Conservation (phyloP, 2,329 filamentous ascomycete species). For the Emmonsiellopsis sp. region DNA sequence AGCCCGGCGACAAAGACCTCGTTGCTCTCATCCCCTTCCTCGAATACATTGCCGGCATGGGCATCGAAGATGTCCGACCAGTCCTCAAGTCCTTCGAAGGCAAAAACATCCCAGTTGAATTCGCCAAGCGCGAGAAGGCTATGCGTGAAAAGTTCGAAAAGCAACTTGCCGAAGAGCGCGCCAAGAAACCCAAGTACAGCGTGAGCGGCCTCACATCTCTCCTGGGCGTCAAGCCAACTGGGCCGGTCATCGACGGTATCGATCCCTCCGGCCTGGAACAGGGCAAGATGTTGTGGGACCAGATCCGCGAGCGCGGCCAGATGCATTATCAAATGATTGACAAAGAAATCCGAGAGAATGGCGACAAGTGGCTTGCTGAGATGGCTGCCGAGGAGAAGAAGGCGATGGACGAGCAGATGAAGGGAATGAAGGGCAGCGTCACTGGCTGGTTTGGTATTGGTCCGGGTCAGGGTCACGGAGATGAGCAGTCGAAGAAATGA, state of each 20-base stretch:
- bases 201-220: slow-evolving; percentile 61
- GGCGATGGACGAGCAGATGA: slow-evolving; percentile 81
- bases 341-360: slow-evolving; percentile 84
- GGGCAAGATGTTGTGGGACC: slow-evolving; percentile 95
- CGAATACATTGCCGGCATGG: slow-evolving; percentile 93
- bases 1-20: slow-evolving; percentile 73
- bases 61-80: slow-evolving; percentile 75
- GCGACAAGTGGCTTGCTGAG: slow-evolving; percentile 91
- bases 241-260: slow-evolving; percentile 48
- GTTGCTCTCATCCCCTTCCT: slow-evolving; percentile 90
- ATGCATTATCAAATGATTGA: slow-evolving; percentile 84
- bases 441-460: slow-evolving; percentile 43
- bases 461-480: not conserved
- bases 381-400: slow-evolving; percentile 83
- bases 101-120: slow-evolving; percentile 81
- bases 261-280: slow-evolving; percentile 69
- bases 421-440: slow-evolving; percentile 77
- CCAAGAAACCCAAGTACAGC: slow-evolving; percentile 50
- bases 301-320: slow-evolving; percentile 84
- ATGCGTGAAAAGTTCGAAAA: slow-evolving; percentile 78
- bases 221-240: slow-evolving; percentile 66
- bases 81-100: slow-evolving; percentile 83
- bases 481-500: slow-evolving; percentile 2
- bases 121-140: slow-evolving; percentile 75
- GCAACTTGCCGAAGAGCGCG: slow-evolving; percentile 59